Conservation (phyloP, 1,139 yeast species). For the Suhomyces bolitotheri region DNA sequence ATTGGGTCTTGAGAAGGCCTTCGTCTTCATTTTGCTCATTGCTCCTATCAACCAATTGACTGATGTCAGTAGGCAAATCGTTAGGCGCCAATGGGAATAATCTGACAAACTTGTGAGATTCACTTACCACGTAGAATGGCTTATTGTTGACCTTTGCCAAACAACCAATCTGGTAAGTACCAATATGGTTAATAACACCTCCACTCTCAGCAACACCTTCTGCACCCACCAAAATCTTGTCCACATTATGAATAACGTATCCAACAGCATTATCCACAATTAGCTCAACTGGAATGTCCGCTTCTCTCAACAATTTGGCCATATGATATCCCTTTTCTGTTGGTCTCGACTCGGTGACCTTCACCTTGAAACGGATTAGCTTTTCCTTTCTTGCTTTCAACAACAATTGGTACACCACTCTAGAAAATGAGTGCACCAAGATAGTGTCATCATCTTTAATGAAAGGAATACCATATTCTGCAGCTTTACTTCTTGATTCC, state of each 20-base stretch:
- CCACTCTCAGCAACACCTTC: slow-evolving; percentile 99
- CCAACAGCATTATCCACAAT: slow-evolving; percentile 93
- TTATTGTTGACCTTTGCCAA: slow-evolving; percentile 87
- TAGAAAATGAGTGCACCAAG: slow-evolving; percentile 86
- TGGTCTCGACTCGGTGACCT: slow-evolving; percentile 92
- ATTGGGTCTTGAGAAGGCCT: slow-evolving; percentile 34
- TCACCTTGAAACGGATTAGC: slow-evolving; percentile 80
- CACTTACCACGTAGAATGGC: slow-evolving; percentile 93
- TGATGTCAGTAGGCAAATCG: slow-evolving; percentile 74
- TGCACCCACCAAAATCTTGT: slow-evolving; percentile 94
- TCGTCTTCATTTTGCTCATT: slow-evolving; percentile 34
- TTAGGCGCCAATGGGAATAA: slow-evolving; percentile 92
- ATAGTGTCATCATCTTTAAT: slow-evolving; percentile 91
- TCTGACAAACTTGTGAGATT: slow-evolving; percentile 93
- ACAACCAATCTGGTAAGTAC: slow-evolving; percentile 93
- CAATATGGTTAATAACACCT: slow-evolving; percentile 94
- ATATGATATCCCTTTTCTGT: slow-evolving; percentile 75
- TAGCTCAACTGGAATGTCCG: slow-evolving; percentile 88
- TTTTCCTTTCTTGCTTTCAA: slow-evolving; percentile 69
- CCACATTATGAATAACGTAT: slow-evolving; percentile 84
- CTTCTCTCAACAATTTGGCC: slow-evolving; percentile 65
- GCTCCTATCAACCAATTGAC: slow-evolving; percentile 28
- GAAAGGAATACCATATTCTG: slow-evolving; percentile 83
- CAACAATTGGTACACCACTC: slow-evolving; percentile 82
- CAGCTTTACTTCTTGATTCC: slow-evolving; percentile 83